Conservation (phyloP, 2,329 filamentous ascomycete species). For the Cladophialophora psammophila region DNA sequence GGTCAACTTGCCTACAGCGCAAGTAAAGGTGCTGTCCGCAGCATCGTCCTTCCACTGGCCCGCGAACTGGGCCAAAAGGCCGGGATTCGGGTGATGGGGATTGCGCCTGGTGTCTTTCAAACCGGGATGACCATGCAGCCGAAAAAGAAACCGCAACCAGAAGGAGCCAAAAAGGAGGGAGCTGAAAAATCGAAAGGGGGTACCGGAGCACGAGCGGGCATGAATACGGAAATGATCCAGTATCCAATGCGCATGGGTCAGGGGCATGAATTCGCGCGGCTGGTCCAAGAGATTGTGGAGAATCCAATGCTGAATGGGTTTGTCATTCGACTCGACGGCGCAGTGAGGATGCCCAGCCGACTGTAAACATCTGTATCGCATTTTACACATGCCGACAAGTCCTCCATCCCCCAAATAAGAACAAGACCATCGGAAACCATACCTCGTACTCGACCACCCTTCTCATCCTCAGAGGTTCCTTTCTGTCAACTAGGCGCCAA, state of each 20-base stretch:
- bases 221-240: constrained; percentile 40
- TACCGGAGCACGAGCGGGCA: constrained; percentile 28
- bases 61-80: constrained; percentile 40
- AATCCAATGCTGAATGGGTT: constrained; percentile 43
- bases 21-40: constrained; percentile 41
- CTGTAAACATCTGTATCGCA: constrained; percentile 23
- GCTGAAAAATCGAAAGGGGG: constrained; percentile 19
- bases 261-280: constrained; percentile 40
- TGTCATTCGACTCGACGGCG: constrained; percentile 41
- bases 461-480: background rate
- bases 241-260: constrained; percentile 40
- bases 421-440: background rate
- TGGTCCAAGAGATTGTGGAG: constrained; percentile 40
- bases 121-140: constrained; percentile 39
- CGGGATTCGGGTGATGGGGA: constrained; percentile 40
- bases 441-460: background rate
- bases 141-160: constrained; percentile 19
- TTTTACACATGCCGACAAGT: background rate
- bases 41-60: constrained; percentile 41
- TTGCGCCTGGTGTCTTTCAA: constrained; percentile 41
- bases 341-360: constrained; percentile 40
- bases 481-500: constrained; percentile 1
- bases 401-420: background rate
- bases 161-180: constrained; percentile 24
- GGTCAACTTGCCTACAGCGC: constrained; percentile 42